Conservation (phyloP, 441 rosid species). For the Bruguiera hainesii region DNA sequence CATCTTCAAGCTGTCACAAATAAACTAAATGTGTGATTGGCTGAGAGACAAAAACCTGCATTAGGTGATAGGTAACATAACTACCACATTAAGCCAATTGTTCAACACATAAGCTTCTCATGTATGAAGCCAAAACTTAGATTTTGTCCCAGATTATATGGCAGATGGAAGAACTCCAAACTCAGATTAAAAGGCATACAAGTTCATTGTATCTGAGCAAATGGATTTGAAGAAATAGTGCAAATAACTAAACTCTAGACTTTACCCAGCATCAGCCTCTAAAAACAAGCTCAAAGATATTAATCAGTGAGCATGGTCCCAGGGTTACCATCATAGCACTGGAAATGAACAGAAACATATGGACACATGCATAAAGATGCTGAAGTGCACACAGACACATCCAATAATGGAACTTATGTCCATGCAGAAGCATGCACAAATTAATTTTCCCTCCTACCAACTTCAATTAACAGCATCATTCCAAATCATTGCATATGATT, state of each 20-base stretch:
- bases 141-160: not conserved
- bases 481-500: too few relatives aligned
- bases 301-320: too few relatives aligned
- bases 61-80: not conserved
- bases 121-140: not conserved
- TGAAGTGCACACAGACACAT: too few relatives aligned
- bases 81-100: conserved; percentile 1
- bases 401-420: too few relatives aligned
- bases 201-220: not conserved
- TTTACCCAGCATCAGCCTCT: not conserved
- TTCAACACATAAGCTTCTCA: not conserved
- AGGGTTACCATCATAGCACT: not conserved
- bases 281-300: not conserved
- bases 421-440: too few relatives aligned
- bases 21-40: conserved; percentile 8
- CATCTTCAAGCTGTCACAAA: conserved; percentile 28
- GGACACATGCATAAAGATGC: too few relatives aligned
- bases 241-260: not conserved
- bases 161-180: not conserved
- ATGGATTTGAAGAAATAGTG: not conserved
- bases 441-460: too few relatives aligned
- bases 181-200: not conserved
- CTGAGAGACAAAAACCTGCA: not conserved
- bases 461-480: too few relatives aligned
- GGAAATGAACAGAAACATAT: too few relatives aligned